These are phyloP conservation scores for Leptodontidium sp. DNA, from an alignment of 2,329 filamentous ascomycete species.

Conservation along the genomic window DNA sequence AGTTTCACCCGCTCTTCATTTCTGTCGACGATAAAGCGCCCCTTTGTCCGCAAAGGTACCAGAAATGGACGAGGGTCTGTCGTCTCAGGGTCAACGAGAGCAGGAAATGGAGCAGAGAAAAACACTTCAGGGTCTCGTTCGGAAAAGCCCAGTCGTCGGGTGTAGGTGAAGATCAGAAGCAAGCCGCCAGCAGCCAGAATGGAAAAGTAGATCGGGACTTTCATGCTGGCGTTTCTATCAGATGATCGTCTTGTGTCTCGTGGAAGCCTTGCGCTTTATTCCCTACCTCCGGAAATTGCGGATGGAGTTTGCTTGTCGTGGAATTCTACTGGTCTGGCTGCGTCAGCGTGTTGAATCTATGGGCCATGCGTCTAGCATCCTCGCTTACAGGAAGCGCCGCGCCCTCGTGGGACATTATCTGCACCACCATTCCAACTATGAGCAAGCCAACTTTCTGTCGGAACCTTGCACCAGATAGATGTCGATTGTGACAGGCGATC, in stretches of 20 bases:
- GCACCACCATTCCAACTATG: neutral
- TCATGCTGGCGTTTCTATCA: constrained; percentile 18
- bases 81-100: constrained; percentile 9
- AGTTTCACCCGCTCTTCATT: constrained; percentile 66
- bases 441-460: neutral
- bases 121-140: constrained; percentile 19
- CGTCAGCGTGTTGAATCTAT: constrained; percentile 6
- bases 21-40: constrained; percentile 68
- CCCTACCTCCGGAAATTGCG: constrained; percentile 17
- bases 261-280: constrained; percentile 6
- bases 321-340: neutral
- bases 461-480: neutral
- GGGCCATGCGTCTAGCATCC: neutral
- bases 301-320: neutral
- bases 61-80: constrained; percentile 42
- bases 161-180: constrained; percentile 18
- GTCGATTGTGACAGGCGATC: neutral
- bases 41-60: constrained; percentile 62
- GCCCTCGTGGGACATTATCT: neutral
- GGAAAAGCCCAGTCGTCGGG: constrained; percentile 1
- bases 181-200: constrained; percentile 23
- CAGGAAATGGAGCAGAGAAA: constrained; percentile 19
- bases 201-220: constrained; percentile 15
- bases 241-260: constrained; percentile 9
- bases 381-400: neutral